Percentiles rank a stretch among this genome's conserved stretches.
Evolutionary conservation across 768 basidiomycete species (phyloP).

Genomic region (Leucosporidium scottii): DNA sequence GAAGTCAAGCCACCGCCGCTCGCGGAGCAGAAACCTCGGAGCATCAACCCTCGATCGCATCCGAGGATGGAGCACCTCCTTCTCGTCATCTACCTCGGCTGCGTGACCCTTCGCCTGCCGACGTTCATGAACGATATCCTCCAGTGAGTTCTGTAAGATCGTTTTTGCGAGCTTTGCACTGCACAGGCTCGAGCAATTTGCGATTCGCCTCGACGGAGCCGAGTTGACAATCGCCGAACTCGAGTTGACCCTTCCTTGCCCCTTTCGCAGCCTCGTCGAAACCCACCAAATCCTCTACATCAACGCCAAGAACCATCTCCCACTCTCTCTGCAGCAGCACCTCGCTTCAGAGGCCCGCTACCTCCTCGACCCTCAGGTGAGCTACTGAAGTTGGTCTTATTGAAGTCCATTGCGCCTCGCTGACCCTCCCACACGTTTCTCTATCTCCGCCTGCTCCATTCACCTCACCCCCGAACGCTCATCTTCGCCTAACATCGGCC

Average conservation of each 20-base stretch:
- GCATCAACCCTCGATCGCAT: neutral
- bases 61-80: constrained; percentile 25
- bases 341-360: neutral
- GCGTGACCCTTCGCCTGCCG: constrained; percentile 16
- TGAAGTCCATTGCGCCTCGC: too few relatives aligned
- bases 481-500: neutral
- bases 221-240: neutral
- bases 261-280: constrained; percentile 27
- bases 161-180: too few relatives aligned
- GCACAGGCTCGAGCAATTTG: too few relatives aligned
- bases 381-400: too few relatives aligned
- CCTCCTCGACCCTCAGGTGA: constrained; percentile 7
- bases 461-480: neutral
- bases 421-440: neutral
- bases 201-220: neutral
- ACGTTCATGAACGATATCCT: constrained; percentile 27
- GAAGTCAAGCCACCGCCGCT: neutral
- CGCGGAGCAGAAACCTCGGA: neutral
- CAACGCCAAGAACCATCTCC: constrained; percentile 5
- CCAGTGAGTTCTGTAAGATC: too few relatives aligned
- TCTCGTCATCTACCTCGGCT: constrained; percentile 24
- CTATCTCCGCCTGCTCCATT: neutral
- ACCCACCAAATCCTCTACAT: constrained; percentile 23
- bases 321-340: constrained; percentile 9
- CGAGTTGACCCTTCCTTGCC: neutral